Percentiles rank a stretch among this genome's conserved stretches.
These are phyloP conservation scores for Fragilariopsis cylindrus DNA, from an alignment of 108 stramenopile genomes.

Conservation along the genomic window DNA sequence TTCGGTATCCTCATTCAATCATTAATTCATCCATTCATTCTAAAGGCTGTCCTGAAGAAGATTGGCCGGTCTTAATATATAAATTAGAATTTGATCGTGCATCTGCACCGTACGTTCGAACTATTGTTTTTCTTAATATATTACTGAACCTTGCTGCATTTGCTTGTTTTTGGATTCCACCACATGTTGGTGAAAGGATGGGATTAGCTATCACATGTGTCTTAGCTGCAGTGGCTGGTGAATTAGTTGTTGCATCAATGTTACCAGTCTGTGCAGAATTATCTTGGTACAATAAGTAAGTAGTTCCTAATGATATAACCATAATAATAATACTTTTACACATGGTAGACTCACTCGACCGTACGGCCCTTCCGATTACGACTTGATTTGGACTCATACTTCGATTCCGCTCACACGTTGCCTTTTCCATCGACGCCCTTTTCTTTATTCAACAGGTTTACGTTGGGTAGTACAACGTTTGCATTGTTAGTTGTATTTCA, in stretches of 20 bases:
- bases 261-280: conserved; percentile 35
- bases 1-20: too few species aligned
- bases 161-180: conserved; percentile 45
- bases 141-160: conserved; percentile 41
- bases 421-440: too few species aligned
- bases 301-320: too few species aligned
- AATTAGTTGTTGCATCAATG: conserved; percentile 36
- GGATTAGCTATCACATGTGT: conserved; percentile 43
- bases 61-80: conserved; percentile 47
- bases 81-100: conserved; percentile 32
- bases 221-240: conserved; percentile 44
- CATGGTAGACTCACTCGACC: neutral
- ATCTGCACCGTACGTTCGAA: conserved; percentile 48
- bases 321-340: neutral
- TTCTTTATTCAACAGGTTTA: conserved; percentile 27
- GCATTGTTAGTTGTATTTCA: conserved; percentile 35
- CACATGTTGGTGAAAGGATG: conserved; percentile 48
- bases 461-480: conserved; percentile 19
- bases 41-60: conserved; percentile 25
- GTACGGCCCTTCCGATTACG: neutral
- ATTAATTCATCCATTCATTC: too few species aligned
- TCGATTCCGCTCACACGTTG: too few species aligned
- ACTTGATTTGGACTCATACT: neutral
- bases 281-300: conserved; percentile 30
- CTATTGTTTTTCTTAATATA: conserved; percentile 33